Conservation (phyloP, 129 eudicot genomes). For the Helianthus tuberosus region DNA sequence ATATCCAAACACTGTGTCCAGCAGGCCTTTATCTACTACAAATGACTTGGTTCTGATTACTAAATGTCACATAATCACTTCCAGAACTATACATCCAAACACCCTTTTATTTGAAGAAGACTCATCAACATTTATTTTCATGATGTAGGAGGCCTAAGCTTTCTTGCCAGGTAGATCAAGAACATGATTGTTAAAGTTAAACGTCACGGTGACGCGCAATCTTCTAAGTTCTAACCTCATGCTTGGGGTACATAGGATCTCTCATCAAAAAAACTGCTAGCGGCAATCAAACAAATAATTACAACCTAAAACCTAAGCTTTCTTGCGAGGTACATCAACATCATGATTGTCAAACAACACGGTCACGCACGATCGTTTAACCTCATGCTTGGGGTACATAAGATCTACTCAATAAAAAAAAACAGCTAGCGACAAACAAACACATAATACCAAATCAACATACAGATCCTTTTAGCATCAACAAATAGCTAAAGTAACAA, state of each 20-base stretch:
- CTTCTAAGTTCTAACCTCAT: neutral
- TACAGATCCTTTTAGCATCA: neutral
- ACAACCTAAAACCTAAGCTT: neutral
- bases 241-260: neutral
- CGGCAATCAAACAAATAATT: neutral
- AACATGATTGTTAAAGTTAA: constrained; percentile 1
- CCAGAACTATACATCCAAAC: neutral
- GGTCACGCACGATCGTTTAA: neutral
- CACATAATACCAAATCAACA: neutral
- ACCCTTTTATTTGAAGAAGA: neutral
- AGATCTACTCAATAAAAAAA: constrained; percentile 1
- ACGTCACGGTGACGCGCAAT: neutral
- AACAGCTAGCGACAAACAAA: neutral
- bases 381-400: neutral
- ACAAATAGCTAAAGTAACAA: neutral
- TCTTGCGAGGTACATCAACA: neutral
- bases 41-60: neutral
- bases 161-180: neutral
- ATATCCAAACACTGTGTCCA: neutral
- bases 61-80: constrained; percentile 7
- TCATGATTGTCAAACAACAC: no score
- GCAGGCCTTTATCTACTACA: neutral
- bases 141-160: neutral
- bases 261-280: neutral
- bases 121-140: neutral